Base-by-base conservation (phyloP, 805 yeast species). In the Metschnikowia cerradonensis region DNA sequence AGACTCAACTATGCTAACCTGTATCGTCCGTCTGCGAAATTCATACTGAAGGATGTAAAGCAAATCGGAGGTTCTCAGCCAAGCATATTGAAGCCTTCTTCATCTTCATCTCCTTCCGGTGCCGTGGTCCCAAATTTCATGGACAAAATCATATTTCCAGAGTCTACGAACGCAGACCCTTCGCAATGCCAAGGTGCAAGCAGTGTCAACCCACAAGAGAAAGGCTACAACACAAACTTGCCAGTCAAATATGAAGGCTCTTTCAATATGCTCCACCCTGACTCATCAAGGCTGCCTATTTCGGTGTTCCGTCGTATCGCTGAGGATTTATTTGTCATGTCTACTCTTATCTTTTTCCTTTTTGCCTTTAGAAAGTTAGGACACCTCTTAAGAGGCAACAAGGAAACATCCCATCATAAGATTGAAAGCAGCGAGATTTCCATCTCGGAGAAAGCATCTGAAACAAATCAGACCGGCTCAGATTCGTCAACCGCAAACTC, bases 311-410 rank as follows among this genome's bases (percentile, higher is more conserved):
- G 63, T 13, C 62, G 80, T 51, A 61, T 76, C 4, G 60, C 75
- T 48, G 86, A 81, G 57, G 83, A 81, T 57, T 67, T 79, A n/a
- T 56, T 75, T 4, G 78, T 79, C 15, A 71, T 82, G 7, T 45
- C 69, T 4, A 56, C 72, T 1, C 66, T 77, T 7, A 48, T 75
- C 17, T 47, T 65, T 1, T 60, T 76, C 2, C 60, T 77, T 5
- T 62, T 73, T 31, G 53, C 66, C 1, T 60, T 78, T 17, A 70
- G 78, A 0, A 58, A 57, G 34, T 35, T 53, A 17, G 54, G 55
- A 2, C 57, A 49, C 30, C 14, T 45, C n/a, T 30, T 45, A 14
- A 15, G 20, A 11, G 42, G 43, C 3, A 31, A 48, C 19, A 31
- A 22, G 11, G n/a, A 36, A 22, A 49, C 26, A n/a, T 17, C 31